These are phyloP conservation scores for Serendipita sp. DNA, from an alignment of 768 basidiomycete species.

Conservation along the genomic window DNA sequence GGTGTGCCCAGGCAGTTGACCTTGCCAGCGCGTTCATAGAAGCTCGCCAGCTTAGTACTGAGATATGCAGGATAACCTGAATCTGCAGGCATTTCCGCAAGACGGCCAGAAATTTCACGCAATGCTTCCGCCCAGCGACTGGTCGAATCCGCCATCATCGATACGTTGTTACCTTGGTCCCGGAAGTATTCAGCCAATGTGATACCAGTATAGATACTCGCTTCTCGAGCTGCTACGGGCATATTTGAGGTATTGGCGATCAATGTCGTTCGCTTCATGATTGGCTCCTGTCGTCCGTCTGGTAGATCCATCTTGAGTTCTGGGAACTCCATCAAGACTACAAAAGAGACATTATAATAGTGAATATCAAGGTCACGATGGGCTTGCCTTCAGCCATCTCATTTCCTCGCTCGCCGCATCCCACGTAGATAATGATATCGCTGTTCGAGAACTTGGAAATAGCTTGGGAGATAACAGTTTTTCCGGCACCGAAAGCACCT, in stretches of 20 bases:
- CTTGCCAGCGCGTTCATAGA: conserved; percentile 98
- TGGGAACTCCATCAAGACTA: conserved; percentile 98
- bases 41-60: conserved; percentile 84
- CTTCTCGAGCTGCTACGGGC: conserved; percentile 98
- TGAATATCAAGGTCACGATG: background rate
- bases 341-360: conserved; percentile 40
- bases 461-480: conserved; percentile 97
- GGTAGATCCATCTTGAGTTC: conserved; percentile 82
- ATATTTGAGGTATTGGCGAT: conserved; percentile 99
- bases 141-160: conserved; percentile 99
- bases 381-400: conserved; percentile 42
- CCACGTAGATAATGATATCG: conserved; percentile 98
- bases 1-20: conserved; percentile 87
- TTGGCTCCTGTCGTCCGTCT: conserved; percentile 83
- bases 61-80: conserved; percentile 98
- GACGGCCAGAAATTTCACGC: conserved; percentile 96
- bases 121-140: conserved; percentile 99
- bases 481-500: conserved; percentile 96
- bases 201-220: conserved; percentile 98
- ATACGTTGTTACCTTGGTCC: conserved; percentile 92
- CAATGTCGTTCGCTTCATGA: conserved; percentile 99
- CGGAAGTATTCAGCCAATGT: conserved; percentile 99
- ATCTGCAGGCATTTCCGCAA: conserved; percentile 99
- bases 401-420: conserved; percentile 97
- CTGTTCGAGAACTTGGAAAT: conserved; percentile 98